Evolutionary conservation across 2,329 filamentous ascomycete species (phyloP).

Genomic region (Leptographium lundbergii): DNA sequence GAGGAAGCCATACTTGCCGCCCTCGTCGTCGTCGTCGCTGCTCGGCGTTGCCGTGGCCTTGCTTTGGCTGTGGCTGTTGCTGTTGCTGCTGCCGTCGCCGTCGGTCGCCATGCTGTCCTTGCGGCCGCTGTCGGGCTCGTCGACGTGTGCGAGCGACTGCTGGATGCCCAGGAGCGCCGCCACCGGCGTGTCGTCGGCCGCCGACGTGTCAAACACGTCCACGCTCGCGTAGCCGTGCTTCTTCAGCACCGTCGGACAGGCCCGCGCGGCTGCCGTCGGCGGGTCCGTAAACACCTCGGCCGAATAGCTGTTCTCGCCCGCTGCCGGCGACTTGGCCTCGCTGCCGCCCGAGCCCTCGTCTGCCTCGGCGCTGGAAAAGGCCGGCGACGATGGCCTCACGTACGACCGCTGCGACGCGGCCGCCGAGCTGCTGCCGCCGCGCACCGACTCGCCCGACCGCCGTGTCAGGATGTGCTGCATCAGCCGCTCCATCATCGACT

Average conservation of each 20-base stretch:
- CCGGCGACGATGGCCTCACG: not conserved
- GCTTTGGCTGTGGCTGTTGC: not conserved
- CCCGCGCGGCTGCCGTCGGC: slow-evolving; percentile 1
- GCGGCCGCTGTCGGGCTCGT: not conserved
- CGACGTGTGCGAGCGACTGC: slow-evolving; percentile 7
- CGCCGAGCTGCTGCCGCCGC: not conserved
- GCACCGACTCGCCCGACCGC: not conserved
- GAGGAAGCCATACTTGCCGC: slow-evolving; percentile 21
- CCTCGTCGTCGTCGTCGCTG: not conserved
- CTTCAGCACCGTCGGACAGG: slow-evolving; percentile 5
- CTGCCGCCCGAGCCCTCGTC: not conserved
- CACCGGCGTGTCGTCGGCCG: slow-evolving; percentile 18
- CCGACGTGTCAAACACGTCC: slow-evolving; percentile 17
- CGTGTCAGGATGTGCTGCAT: slow-evolving; percentile 24
- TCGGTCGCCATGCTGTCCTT: not conserved
- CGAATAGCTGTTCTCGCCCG: not conserved
- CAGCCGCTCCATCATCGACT: slow-evolving; percentile 32
- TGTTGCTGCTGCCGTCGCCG: not conserved
- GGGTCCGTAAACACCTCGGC: not conserved
- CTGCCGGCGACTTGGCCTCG: not conserved
- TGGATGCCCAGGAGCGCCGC: slow-evolving; percentile 17
- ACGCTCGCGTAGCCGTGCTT: slow-evolving; percentile 11
- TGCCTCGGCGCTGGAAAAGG: not conserved
- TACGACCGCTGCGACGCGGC: not conserved
- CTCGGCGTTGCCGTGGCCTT: not conserved